Percentiles rank a stretch among this genome's conserved stretches.
Conservation (phyloP, 2,329 filamentous ascomycete genomes). For the Cercospora zeae-maydis region DNA sequence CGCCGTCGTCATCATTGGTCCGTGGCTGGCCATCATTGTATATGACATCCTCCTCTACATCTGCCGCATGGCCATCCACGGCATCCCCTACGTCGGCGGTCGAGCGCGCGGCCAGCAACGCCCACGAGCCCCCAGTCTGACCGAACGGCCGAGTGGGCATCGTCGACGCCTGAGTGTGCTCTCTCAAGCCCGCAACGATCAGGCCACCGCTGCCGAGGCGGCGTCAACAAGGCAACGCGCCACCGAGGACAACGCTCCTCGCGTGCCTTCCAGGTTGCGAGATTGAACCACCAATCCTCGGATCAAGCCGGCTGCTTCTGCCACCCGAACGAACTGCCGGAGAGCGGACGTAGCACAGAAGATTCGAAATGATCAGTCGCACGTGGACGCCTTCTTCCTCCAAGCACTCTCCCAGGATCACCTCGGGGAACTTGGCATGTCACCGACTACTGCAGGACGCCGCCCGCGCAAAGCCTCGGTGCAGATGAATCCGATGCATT, state of each 20-base stretch:
- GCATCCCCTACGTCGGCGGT: conserved; percentile 59
- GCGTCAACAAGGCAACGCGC: conserved; percentile 28
- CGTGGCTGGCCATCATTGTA: conserved; percentile 59
- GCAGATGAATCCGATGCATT: background rate
- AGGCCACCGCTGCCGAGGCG: conserved; percentile 21
- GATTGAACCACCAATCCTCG: conserved; percentile 1
- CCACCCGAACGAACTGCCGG: background rate
- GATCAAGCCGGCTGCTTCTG: background rate
- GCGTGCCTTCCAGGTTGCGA: conserved; percentile 16
- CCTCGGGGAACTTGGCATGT: background rate
- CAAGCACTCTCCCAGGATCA: background rate
- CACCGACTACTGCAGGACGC: conserved; percentile 9
- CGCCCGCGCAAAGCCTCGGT: background rate
- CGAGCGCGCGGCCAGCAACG: conserved; percentile 57
- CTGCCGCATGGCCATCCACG: conserved; percentile 56
- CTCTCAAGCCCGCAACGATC: conserved; percentile 23
- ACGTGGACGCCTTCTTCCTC: conserved; percentile 8
- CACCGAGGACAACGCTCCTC: conserved; percentile 17
- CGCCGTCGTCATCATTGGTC: conserved; percentile 58
- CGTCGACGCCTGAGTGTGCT: conserved; percentile 44
- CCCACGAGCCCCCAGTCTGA: conserved; percentile 60
- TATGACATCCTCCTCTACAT: conserved; percentile 64
- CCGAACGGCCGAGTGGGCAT: conserved; percentile 53
- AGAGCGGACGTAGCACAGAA: background rate
- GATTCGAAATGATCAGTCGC: background rate